Evolutionary conservation across 306 rosid species (phyloP).

Genomic region (Ormosia semicastrata): DNA sequence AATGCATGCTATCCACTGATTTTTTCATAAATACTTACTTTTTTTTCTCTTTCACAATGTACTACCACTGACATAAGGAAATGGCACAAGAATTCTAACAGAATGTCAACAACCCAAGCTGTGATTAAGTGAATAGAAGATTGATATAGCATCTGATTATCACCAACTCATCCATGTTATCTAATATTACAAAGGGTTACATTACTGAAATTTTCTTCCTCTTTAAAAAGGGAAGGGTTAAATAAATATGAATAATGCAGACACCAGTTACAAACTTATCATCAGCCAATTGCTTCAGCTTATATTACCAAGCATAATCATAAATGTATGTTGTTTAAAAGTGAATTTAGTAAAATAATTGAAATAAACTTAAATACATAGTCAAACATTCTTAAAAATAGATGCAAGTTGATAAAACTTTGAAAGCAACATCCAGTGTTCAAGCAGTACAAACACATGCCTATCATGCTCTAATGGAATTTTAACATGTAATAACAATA

Average conservation of each 20-base stretch:
- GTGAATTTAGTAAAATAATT: neutral
- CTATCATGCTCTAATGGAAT: neutral
- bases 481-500: neutral
- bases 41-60: neutral
- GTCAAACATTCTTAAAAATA: neutral
- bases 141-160: neutral
- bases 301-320: neutral
- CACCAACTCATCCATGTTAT: slow-evolving; percentile 3
- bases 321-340: neutral
- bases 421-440: slow-evolving; percentile 4
- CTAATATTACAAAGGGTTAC: neutral
- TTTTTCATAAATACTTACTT: neutral
- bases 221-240: neutral
- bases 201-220: neutral
- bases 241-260: neutral
- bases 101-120: slow-evolving; percentile 10
- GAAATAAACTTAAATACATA: neutral
- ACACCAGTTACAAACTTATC: neutral
- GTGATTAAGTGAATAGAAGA: slow-evolving; percentile 7
- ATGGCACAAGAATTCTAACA: slow-evolving; percentile 21
- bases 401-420: neutral
- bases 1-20: neutral
- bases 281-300: neutral
- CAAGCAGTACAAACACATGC: neutral
- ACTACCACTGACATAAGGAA: neutral